Evolutionary conservation across 768 basidiomycete species (phyloP), one percentile per base, ranked within the genome.

Genomic region (Epithele typhae): DNA sequence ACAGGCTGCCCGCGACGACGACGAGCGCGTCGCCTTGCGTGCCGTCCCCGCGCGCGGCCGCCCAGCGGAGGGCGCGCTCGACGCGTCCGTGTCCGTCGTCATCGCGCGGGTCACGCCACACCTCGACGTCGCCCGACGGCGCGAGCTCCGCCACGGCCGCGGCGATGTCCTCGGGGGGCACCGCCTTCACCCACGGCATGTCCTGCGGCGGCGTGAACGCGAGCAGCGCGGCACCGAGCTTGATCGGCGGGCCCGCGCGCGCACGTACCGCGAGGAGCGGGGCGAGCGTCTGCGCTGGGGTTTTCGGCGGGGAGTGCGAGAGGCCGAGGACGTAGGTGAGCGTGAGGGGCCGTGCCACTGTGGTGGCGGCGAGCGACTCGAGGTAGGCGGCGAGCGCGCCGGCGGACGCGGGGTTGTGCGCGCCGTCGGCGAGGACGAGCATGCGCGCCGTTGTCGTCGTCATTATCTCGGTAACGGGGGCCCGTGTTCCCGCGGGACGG

Each of bases 171-270:
- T 62, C 62, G 3, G 77, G 72, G 6, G 77, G 61, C 0, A 84
- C 82, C 3, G 82, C 68, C 30, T 70, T 76, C 21, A 98, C 83
- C 96, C 96, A 99, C 0, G 94, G 91, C 96, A 99, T 98, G 2
- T 84, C 89, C 3, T 84, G 87, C 0, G 92, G 88, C 4, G 78
- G 80, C 2, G 82, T 74, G 62, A 94, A 95, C 14, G 64, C 63
- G 23, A 60, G 53, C 18, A 85, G 59, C 1, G 81, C 67, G 3
- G 83, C 84, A 19, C 66, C 66, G n/a, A 74, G 48, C 4, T 57
- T 52, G 24, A 56, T 34, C 5, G 23, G 17, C 14, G 9, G 35
- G 7, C 27, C 27, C 8, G 27, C 58, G 17, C 32, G 42, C 9
- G 30, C 33, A 18, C 15, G 21, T 32, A 74, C 57, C 11, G 73